Evolutionary conservation across 768 basidiomycete species (phyloP), one percentile per base, ranked within the genome.

Genomic region (Lactifluus volemus): DNA sequence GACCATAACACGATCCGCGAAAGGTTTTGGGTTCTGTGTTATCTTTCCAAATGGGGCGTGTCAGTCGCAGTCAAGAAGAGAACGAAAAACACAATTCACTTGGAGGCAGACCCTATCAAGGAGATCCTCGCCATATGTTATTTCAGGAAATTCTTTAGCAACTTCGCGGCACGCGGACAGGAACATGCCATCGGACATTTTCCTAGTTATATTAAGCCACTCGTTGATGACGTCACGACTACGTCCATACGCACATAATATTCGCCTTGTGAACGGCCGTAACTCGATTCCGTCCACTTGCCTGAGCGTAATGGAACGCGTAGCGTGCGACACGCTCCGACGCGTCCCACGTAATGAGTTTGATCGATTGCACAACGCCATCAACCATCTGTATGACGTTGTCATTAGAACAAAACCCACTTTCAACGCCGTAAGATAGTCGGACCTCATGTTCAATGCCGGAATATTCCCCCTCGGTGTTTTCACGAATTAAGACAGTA

Each of bases 161-260:
- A 99, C 92, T 67, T 92, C 88, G 58, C 97, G 87, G 75, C 97
- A 98, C 25, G 97, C 97, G 44, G 92, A 89, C 74, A 99, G 78
- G 82, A 99, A 99, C 94, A 98, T 97, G 63, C 97, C 97, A 73
- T 99, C 97, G 19, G 96, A 98, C 89, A 98, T 93, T 86, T 98
- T 98, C 94, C 94, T 97, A 70, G 32, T 54, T 19, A 51, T n/a
- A 47, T 7, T 1, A 30, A 54, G 32, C 25, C 29, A 48, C 34
- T 39, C 41, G 29, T 60, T 42, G 15, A 38, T 49, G 64, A 67
- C 56, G 36, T 59, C 53, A 59, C 38, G 38, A 42, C 36, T 21
- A 44, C 12, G 51, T 5, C 36, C 10, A 38, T 25, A 19, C 76
- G 60, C 65, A 94, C 96, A 98, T 98, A 79, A 99, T 98, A 72